Conservation (phyloP, 2,329 filamentous ascomycete species). For the Fusarium sp. region DNA sequence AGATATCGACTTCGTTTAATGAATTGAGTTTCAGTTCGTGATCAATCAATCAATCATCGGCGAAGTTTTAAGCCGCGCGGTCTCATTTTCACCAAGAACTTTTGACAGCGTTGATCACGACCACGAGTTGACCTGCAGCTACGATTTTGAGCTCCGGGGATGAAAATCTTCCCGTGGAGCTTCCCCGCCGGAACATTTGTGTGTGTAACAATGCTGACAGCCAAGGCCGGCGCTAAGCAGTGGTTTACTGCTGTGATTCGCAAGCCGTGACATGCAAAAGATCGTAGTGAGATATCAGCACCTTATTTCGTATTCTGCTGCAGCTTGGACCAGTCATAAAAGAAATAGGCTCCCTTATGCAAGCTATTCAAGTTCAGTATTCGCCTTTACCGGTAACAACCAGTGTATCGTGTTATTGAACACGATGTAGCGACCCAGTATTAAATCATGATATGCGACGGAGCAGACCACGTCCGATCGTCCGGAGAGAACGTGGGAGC, state of each 20-base stretch:
- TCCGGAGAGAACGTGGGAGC: not conserved
- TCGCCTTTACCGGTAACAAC: fast-evolving
- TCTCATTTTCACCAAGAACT: fast-evolving
- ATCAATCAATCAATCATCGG: fast-evolving
- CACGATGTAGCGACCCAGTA: fast-evolving
- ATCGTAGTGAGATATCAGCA: not conserved
- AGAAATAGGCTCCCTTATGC: fast-evolving
- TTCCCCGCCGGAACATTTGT: not conserved
- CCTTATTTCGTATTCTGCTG: not conserved
- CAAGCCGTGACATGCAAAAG: too few species aligned
- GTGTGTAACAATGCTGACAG: not conserved
- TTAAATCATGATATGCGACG: not conserved
- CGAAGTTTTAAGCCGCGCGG: not conserved
- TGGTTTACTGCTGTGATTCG: not conserved
- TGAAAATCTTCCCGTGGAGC: fast-evolving
- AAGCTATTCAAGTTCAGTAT: not conserved
- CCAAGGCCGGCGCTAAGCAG: too few species aligned
- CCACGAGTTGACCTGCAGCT: not conserved
- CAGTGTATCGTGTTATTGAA: not conserved
- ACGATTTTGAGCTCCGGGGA: not conserved
- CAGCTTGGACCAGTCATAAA: not conserved
- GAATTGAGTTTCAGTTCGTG: not conserved
- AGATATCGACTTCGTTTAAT: not conserved
- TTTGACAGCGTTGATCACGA: not conserved
- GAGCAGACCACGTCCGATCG: not conserved